Conservation (phyloP, 2,329 filamentous ascomycete genomes). For the Claviceps africana region DNA sequence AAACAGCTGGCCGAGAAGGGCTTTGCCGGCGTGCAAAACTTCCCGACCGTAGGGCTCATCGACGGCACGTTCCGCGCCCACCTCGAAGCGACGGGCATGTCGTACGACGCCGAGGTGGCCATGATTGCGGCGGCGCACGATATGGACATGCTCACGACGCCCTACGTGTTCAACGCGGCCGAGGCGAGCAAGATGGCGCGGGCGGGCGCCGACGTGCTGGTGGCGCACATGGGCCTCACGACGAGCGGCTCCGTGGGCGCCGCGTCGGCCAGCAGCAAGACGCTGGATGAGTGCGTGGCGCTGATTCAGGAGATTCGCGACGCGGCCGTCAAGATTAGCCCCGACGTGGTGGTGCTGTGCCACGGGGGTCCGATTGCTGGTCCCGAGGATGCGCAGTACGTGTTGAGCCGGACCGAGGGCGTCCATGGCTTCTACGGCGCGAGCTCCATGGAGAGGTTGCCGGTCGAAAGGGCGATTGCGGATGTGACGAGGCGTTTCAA, state of each 20-base stretch:
- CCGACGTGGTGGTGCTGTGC: conserved; percentile 44
- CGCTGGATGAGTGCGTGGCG: conserved; percentile 48
- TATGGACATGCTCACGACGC: conserved; percentile 50
- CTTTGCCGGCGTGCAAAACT: conserved; percentile 59
- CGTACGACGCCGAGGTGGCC: conserved; percentile 51
- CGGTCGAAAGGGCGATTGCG: conserved; percentile 51
- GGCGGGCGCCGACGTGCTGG: conserved; percentile 52
- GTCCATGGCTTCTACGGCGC: conserved; percentile 60
- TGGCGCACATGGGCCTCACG: conserved; percentile 56
- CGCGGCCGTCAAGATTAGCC: conserved; percentile 39
- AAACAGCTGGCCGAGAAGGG: conserved; percentile 45
- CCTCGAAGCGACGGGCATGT: conserved; percentile 60
- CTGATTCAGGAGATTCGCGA: conserved; percentile 51
- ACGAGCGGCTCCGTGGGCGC: conserved; percentile 52
- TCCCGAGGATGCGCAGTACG: conserved; percentile 48
- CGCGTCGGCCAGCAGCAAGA: conserved; percentile 34
- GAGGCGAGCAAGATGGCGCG: conserved; percentile 48
- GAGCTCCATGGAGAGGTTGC: conserved; percentile 54
- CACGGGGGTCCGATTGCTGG: conserved; percentile 55
- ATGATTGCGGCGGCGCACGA: conserved; percentile 47
- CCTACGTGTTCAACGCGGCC: conserved; percentile 52
- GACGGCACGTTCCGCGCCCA: conserved; percentile 54
- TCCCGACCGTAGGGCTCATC: conserved; percentile 58
- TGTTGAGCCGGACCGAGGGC: conserved; percentile 44
- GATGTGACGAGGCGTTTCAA: conserved; percentile 19